A percentile compares a stretch with the other conserved stretches of the same genome.
Conservation (phyloP, 75 land plant genomes). For the Pinus taeda region DNA sequence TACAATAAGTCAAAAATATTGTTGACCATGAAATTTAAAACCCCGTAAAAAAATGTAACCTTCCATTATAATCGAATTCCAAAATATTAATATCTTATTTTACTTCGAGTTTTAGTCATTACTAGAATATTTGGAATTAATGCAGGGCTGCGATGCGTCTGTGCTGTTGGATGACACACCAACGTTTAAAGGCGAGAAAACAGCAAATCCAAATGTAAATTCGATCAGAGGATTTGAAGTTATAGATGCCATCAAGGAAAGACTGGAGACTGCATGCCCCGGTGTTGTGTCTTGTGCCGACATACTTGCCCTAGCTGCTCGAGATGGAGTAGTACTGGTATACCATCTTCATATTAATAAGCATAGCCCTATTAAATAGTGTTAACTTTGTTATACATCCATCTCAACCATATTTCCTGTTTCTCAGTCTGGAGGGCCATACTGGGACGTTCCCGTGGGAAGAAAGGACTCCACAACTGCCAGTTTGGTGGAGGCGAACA, state of each 20-base stretch:
- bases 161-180: slow-evolving; percentile 4
- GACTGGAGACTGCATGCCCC: slow-evolving; percentile 2
- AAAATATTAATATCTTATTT: too few species aligned
- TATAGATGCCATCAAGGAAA: neutral
- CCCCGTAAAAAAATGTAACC: too few species aligned
- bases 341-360: too few species aligned
- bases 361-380: too few species aligned
- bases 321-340: slow-evolving; percentile 7
- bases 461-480: slow-evolving; percentile 61
- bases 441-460: slow-evolving; percentile 83
- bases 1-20: too few species aligned
- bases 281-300: slow-evolving; percentile 11
- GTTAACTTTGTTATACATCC: too few species aligned
- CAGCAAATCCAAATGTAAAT: neutral
- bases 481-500: slow-evolving; percentile 29
- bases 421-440: slow-evolving; percentile 67
- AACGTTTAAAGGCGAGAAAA: neutral
- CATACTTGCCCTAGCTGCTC: slow-evolving; percentile 6
- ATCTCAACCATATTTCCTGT: too few species aligned
- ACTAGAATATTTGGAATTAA: neutral
- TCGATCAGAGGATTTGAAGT: slow-evolving; percentile 8
- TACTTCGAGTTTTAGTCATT: too few species aligned
- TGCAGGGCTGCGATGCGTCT: slow-evolving; percentile 10
- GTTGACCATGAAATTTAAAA: too few species aligned
- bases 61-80: too few species aligned